Conservation (phyloP, 768 basidiomycete species). For the Leucocoprinus birnbaumii region DNA sequence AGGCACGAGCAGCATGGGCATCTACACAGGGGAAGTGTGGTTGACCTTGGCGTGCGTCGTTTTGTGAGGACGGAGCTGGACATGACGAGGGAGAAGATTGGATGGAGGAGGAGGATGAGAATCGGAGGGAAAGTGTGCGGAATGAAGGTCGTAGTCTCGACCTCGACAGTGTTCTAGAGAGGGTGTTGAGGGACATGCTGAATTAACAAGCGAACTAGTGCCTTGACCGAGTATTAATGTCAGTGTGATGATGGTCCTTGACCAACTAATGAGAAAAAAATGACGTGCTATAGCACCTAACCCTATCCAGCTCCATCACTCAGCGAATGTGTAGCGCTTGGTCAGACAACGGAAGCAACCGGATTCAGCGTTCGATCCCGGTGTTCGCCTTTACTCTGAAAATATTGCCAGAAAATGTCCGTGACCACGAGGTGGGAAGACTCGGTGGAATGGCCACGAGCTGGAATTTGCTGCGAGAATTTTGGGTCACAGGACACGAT, state of each 20-base stretch:
- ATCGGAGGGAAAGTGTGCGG: neutral
- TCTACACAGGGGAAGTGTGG: slow-evolving; percentile 76
- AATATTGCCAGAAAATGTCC: too few relatives aligned
- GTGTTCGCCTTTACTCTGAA: too few relatives aligned
- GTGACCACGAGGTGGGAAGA: too few relatives aligned
- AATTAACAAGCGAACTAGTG: neutral
- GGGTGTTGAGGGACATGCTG: slow-evolving; percentile 14
- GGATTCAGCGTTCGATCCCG: too few relatives aligned
- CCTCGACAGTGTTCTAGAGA: slow-evolving; percentile 10
- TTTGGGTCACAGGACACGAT: too few relatives aligned
- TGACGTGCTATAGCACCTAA: slow-evolving; percentile 16
- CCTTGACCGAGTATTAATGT: neutral
- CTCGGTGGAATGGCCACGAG: too few relatives aligned
- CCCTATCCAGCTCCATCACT: slow-evolving; percentile 10
- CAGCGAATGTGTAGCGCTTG: neutral
- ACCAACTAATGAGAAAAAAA: slow-evolving; percentile 11
- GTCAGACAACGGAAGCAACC: too few relatives aligned
- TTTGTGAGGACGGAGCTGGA: slow-evolving; percentile 13
- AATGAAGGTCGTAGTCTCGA: neutral
- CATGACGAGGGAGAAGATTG: slow-evolving; percentile 6
- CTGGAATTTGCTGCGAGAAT: too few relatives aligned
- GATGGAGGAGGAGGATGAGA: slow-evolving; percentile 3
- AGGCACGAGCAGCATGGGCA: slow-evolving; percentile 72
- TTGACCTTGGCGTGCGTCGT: slow-evolving; percentile 6
- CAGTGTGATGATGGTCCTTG: neutral